Percentiles rank a stretch among this genome's conserved stretches.
Conservation (phyloP, 495 filamentous ascomycete species). For the Xylaria longipes region DNA sequence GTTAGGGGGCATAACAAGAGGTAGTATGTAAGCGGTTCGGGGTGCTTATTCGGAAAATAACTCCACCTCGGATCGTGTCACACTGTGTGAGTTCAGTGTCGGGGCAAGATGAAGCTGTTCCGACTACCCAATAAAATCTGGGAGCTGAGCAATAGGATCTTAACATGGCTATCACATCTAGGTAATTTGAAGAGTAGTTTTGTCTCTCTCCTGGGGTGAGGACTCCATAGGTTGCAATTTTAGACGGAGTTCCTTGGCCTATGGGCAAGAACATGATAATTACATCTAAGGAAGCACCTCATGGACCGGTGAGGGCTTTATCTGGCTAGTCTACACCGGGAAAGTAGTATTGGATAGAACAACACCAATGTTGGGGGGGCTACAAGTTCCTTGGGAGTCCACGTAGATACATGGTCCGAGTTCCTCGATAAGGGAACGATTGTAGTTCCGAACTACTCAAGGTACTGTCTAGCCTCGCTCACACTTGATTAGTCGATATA, state of each 20-base stretch:
- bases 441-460: not conserved
- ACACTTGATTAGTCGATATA: not conserved
- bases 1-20: not conserved
- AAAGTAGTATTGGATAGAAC: not conserved
- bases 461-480: not conserved
- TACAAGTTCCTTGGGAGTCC: not conserved
- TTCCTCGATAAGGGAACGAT: not conserved
- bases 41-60: slow-evolving; percentile 25
- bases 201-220: not conserved
- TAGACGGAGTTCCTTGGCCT: not conserved
- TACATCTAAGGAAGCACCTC: not conserved
- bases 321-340: not conserved
- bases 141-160: not conserved
- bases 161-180: not conserved
- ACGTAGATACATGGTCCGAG: not conserved
- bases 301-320: not conserved
- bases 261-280: not conserved
- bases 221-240: not conserved
- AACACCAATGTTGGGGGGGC: not conserved
- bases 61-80: slow-evolving; percentile 21
- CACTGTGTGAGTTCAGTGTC: slow-evolving; percentile 24
- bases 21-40: slow-evolving; percentile 7
- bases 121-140: slow-evolving; percentile 14
- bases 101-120: slow-evolving; percentile 18
- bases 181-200: not conserved